Conservation (phyloP, 2,329 filamentous ascomycete species). For the Microdochium trichocladiopsis region DNA sequence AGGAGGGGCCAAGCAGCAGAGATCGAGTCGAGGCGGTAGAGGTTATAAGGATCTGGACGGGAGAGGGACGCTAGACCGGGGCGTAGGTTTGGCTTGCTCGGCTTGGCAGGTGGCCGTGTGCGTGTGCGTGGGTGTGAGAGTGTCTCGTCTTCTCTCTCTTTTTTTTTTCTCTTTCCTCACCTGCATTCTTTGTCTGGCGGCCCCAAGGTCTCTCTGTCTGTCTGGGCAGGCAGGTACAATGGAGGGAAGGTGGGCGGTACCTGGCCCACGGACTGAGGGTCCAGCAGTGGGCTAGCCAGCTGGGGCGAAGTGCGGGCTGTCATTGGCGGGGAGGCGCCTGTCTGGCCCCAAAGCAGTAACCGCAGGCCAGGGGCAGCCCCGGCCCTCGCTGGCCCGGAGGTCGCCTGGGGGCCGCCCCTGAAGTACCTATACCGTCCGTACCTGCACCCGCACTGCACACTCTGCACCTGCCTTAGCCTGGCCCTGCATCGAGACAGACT, state of each 20-base stretch:
- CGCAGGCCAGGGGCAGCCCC: not conserved
- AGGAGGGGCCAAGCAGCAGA: not conserved
- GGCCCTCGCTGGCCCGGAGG: not conserved
- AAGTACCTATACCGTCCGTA: not conserved
- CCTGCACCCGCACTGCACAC: not conserved
- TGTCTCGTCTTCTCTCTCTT: not conserved
- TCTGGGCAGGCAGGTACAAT: not conserved
- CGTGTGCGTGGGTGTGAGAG: too few species aligned
- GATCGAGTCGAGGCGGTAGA: not conserved
- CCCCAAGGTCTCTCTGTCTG: too few species aligned
- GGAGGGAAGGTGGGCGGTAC: not conserved
- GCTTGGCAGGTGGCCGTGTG: not conserved
- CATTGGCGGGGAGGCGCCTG: not conserved
- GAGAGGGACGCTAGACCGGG: too few species aligned
- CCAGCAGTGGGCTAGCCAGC: not conserved
- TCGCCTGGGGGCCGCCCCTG: not conserved
- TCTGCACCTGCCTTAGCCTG: too few species aligned
- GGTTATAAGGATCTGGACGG: not conserved
- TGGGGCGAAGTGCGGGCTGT: not conserved
- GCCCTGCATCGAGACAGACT: too few species aligned
- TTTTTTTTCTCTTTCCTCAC: not conserved
- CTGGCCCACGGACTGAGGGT: not conserved
- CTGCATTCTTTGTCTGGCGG: not conserved
- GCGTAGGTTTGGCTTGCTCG: not conserved
- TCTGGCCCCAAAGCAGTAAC: not conserved